Percentiles rank a stretch among this genome's conserved stretches.
These are phyloP conservation scores for Mycena pura DNA, from an alignment of 768 basidiomycete species.

Conservation along the genomic window DNA sequence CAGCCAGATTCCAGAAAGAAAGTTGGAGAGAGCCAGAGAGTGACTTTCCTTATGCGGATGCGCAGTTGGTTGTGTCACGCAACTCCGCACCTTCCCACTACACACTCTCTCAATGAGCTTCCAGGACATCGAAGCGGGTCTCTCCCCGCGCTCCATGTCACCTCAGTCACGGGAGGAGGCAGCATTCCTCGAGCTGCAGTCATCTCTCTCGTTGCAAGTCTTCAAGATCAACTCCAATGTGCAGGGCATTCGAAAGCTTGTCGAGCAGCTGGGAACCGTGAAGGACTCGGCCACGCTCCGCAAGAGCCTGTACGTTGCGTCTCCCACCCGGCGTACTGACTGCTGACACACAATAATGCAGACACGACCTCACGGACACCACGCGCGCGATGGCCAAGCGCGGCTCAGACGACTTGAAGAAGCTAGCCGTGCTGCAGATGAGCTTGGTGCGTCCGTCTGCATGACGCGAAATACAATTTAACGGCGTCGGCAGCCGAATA, in stretches of 20 bases:
- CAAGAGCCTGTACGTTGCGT: conserved; percentile 76
- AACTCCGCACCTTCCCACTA: too few relatives aligned
- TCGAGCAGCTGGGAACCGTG: conserved; percentile 89
- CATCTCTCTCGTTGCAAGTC: conserved; percentile 86
- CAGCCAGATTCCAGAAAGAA: too few relatives aligned
- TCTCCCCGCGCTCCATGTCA: conserved; percentile 41
- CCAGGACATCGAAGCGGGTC: conserved; percentile 61
- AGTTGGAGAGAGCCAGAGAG: too few relatives aligned
- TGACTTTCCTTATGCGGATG: too few relatives aligned
- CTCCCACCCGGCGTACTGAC: neutral
- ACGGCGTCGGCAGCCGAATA: conserved; percentile 59
- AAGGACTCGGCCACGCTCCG: conserved; percentile 82
- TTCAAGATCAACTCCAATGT: conserved; percentile 99
- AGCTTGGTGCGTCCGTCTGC: conserved; percentile 54
- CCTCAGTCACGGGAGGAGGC: conserved; percentile 68
- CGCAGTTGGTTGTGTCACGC: too few relatives aligned
- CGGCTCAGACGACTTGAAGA: conserved; percentile 92
- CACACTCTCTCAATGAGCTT: conserved; percentile 55
- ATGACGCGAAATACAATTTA: neutral
- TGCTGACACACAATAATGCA: conserved; percentile 40
- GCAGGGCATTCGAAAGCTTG: conserved; percentile 90
- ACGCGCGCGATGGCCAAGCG: conserved; percentile 97
- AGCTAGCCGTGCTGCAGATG: conserved; percentile 72
- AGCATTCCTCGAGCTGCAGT: conserved; percentile 79
- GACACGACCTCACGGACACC: conserved; percentile 93